phyloP scores from a whole-genome alignment of 768 basidiomycete genomes.

The Kwoniella mangroviensis region DNA sequence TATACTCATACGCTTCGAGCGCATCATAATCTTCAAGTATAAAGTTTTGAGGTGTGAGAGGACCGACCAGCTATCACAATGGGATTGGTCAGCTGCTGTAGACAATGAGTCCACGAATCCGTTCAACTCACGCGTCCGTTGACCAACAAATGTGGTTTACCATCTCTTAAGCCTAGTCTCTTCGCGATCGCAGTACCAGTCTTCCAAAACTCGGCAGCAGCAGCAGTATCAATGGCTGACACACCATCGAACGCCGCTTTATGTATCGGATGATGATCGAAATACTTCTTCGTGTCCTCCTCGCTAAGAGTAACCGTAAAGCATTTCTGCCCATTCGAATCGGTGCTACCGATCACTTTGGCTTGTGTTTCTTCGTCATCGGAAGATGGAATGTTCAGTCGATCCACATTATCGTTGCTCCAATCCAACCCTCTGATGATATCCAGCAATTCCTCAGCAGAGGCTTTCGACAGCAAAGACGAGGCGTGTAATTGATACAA shows the following conservation, averaged over 20 bases:
- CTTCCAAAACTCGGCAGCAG: constrained; percentile 51
- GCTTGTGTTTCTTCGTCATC: not conserved
- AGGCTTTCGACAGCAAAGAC: constrained; percentile 29
- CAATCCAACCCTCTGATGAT: constrained; percentile 45
- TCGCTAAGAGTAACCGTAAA: not conserved
- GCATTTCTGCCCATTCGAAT: constrained; percentile 2
- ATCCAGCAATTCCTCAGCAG: constrained; percentile 38
- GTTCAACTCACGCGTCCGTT: constrained; percentile 76
- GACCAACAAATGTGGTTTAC: constrained; percentile 69
- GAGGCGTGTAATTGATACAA: constrained; percentile 46
- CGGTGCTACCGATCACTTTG: not conserved
- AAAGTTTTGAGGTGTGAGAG: constrained; percentile 68
- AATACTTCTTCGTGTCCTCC: constrained; percentile 6
- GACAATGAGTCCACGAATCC: not conserved
- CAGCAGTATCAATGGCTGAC: constrained; percentile 32
- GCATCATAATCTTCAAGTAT: constrained; percentile 71
- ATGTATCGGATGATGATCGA: constrained; percentile 28
- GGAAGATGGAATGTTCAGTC: not conserved
- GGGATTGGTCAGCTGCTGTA: constrained; percentile 1
- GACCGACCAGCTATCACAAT: constrained; percentile 71
- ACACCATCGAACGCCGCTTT: constrained; percentile 32
- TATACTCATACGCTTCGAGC: constrained; percentile 74
- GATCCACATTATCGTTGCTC: constrained; percentile 29
- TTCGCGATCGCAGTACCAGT: constrained; percentile 59
- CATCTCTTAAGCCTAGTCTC: constrained; percentile 67